phyloP scores from a whole-genome alignment of 1,139 yeast genomes.

The Nakaseomyces kungkrabaensis region DNA sequence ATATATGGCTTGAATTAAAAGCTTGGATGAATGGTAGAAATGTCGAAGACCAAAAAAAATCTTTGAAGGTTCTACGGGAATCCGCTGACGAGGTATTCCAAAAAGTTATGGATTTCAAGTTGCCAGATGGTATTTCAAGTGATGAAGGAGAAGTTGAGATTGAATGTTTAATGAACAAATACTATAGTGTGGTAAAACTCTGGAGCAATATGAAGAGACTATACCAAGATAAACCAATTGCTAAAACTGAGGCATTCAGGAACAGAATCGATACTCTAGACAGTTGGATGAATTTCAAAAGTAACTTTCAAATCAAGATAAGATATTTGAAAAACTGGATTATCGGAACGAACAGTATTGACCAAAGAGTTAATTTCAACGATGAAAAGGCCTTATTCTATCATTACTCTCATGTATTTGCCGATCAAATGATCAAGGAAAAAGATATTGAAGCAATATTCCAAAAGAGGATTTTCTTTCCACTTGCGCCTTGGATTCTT shows the following conservation, averaged over 20 bases:
- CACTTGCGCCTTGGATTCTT: constrained; percentile 44
- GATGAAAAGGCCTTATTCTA: constrained; percentile 23
- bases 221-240: constrained; percentile 67
- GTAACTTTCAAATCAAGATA: constrained; percentile 53
- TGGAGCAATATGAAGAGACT: constrained; percentile 79
- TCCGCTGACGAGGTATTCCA: constrained; percentile 66
- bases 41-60: constrained; percentile 66
- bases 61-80: constrained; percentile 63
- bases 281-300: constrained; percentile 75
- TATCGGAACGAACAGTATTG: constrained; percentile 39
- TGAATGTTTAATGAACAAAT: constrained; percentile 41
- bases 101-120: constrained; percentile 42
- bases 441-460: constrained; percentile 69
- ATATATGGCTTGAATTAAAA: constrained; percentile 60
- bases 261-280: constrained; percentile 64
- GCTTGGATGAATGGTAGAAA: constrained; percentile 79
- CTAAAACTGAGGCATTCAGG: constrained; percentile 55
- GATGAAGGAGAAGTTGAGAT: constrained; percentile 18
- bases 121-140: constrained; percentile 12
- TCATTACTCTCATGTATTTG: constrained; percentile 55
- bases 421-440: constrained; percentile 78
- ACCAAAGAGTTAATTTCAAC: constrained; percentile 37
- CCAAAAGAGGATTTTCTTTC: constrained; percentile 35
- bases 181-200: constrained; percentile 59
- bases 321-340: constrained; percentile 54